These are phyloP conservation scores for Leishmania martiniquensis DNA, from an alignment of 208 protist species.

Conservation along the genomic window DNA sequence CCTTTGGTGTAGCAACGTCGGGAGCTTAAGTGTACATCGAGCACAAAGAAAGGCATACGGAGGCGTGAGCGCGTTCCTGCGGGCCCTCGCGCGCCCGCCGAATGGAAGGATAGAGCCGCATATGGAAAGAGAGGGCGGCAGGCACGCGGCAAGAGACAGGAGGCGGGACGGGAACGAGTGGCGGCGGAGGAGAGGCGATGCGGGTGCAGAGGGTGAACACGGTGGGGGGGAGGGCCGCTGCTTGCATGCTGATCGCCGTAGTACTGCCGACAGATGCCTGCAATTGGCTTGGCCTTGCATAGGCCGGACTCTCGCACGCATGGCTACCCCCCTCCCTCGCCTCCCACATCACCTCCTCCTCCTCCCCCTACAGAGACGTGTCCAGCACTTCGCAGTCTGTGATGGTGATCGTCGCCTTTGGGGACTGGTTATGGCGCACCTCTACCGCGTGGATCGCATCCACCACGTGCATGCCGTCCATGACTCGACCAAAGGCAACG, in stretches of 20 bases:
- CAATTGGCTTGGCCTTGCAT: neutral
- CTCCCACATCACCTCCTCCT: neutral
- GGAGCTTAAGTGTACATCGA: too few species aligned
- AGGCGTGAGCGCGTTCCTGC: too few species aligned
- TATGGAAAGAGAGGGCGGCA: too few species aligned
- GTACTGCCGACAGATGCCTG: neutral
- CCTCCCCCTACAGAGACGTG: constrained; percentile 23
- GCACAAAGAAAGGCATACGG: too few species aligned
- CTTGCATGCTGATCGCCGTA: neutral
- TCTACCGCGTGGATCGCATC: constrained; percentile 75
- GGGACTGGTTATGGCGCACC: constrained; percentile 86
- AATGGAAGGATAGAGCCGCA: too few species aligned
- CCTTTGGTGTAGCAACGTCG: too few species aligned
- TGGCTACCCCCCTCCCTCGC: neutral
- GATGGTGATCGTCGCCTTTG: constrained; percentile 64
- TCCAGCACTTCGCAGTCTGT: constrained; percentile 84
- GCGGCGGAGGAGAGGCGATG: neutral
- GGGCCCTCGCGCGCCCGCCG: too few species aligned
- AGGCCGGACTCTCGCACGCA: neutral
- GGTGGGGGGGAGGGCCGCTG: neutral
- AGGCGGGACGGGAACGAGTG: neutral
- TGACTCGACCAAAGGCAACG: constrained; percentile 95
- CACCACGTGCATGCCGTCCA: constrained; percentile 90
- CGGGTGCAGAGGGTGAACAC: neutral
- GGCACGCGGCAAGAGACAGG: neutral